These are phyloP conservation scores for Neurospora tetraspora DNA, from an alignment of 495 filamentous ascomycete species.

Conservation along the genomic window DNA sequence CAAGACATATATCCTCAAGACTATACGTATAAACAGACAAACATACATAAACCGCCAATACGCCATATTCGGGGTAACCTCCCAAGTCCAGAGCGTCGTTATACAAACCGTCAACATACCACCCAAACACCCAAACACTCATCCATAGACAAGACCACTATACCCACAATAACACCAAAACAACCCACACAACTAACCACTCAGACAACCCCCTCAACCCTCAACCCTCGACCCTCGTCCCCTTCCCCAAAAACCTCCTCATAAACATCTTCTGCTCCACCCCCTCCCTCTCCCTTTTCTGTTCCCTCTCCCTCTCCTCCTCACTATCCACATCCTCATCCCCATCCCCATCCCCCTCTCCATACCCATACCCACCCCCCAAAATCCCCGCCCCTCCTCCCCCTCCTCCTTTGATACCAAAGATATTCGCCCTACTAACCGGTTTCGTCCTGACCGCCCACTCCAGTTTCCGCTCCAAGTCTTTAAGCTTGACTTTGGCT, in stretches of 20 bases:
- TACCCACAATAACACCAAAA: not conserved
- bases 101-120: not conserved
- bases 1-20: not conserved
- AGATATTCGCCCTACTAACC: conserved; percentile 47
- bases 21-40: not conserved
- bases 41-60: not conserved
- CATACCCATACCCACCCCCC: not conserved
- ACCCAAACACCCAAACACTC: not conserved
- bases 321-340: conserved; percentile 20
- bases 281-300: not conserved
- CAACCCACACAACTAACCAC: not conserved
- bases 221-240: not conserved
- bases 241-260: conserved; percentile 34
- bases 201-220: not conserved
- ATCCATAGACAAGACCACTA: not conserved
- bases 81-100: not conserved
- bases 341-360: too few species aligned
- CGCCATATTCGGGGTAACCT: not conserved
- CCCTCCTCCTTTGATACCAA: conserved; percentile 23
- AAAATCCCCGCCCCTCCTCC: not conserved
- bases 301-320: not conserved
- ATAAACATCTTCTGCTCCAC: conserved; percentile 31
- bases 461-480: conserved; percentile 58
- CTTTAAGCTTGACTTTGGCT: conserved; percentile 61
- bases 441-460: conserved; percentile 60